phyloP scores from a whole-genome alignment of 1,139 yeast species.

The Sugiyamaella paludigena region DNA sequence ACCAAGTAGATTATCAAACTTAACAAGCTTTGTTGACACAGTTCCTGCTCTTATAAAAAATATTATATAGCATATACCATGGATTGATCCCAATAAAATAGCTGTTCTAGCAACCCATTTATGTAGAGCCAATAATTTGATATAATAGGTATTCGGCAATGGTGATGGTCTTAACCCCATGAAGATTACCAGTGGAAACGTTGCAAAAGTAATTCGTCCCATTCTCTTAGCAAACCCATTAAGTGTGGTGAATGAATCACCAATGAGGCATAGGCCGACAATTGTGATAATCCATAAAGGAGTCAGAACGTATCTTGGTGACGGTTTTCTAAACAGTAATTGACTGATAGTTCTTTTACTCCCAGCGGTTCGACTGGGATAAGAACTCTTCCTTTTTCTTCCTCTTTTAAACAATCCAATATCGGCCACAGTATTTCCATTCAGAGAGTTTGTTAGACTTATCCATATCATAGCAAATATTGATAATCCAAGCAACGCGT shows the following conservation, averaged over 20 bases:
- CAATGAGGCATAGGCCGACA: background rate
- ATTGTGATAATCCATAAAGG: constrained; percentile 36
- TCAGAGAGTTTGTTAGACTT: constrained; percentile 3
- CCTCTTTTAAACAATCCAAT: no score
- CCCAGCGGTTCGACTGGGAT: no score
- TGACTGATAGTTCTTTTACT: constrained; percentile 6
- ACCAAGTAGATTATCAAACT: constrained; percentile 59
- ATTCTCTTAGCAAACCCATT: constrained; percentile 30
- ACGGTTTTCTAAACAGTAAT: constrained; percentile 23
- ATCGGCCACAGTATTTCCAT: background rate
- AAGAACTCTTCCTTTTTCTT: constrained; percentile 2
- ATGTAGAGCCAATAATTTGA: constrained; percentile 59
- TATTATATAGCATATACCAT: constrained; percentile 54
- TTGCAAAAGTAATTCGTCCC: constrained; percentile 63
- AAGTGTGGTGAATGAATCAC: constrained; percentile 5
- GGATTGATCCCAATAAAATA: constrained; percentile 51
- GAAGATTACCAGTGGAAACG: constrained; percentile 63
- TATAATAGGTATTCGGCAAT: constrained; percentile 53
- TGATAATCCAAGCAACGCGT: constrained; percentile 43
- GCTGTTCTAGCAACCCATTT: constrained; percentile 78
- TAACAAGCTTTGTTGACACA: constrained; percentile 40
- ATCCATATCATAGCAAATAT: constrained; percentile 30
- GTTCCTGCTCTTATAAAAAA: constrained; percentile 43
- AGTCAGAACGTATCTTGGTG: constrained; percentile 35
- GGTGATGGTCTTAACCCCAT: constrained; percentile 63